Conservation (phyloP, 495 filamentous ascomycete species). For the Neurospora intermedia region DNA sequence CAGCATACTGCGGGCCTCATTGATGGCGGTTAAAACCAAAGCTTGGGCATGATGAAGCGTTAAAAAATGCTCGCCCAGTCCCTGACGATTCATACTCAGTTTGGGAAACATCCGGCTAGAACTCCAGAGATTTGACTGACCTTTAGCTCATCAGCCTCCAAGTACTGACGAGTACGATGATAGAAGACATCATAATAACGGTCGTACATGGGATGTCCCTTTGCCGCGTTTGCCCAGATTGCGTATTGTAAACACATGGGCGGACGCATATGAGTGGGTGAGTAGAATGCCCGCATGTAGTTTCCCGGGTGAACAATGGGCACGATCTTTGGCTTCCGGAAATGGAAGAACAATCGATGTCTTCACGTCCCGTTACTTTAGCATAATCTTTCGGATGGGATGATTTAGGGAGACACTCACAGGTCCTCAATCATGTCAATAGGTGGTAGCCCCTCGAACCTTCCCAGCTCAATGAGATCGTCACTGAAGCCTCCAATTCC, state of each 20-base stretch:
- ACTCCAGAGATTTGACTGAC: slow-evolving; percentile 10
- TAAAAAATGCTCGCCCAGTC: slow-evolving; percentile 34
- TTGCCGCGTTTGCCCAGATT: slow-evolving; percentile 34
- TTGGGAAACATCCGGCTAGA: not conserved
- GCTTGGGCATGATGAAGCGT: slow-evolving; percentile 37
- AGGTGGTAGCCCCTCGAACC: slow-evolving; percentile 34
- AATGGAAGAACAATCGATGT: slow-evolving; percentile 22
- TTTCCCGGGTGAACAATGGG: slow-evolving; percentile 31
- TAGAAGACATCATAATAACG: slow-evolving; percentile 35
- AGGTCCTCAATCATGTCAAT: slow-evolving; percentile 38
- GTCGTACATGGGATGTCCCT: slow-evolving; percentile 27
- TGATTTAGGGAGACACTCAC: slow-evolving; percentile 16
- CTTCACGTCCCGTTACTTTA: not conserved
- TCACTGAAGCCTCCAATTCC: not conserved
- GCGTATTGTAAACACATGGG: slow-evolving; percentile 41
- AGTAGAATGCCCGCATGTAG: slow-evolving; percentile 33
- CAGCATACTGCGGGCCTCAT: slow-evolving; percentile 32
- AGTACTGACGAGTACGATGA: slow-evolving; percentile 34
- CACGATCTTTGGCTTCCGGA: slow-evolving; percentile 23
- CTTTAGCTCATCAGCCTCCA: slow-evolving; percentile 39
- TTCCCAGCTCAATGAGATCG: slow-evolving; percentile 29
- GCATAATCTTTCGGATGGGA: not conserved
- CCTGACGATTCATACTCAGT: slow-evolving; percentile 16
- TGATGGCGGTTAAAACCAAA: slow-evolving; percentile 30
- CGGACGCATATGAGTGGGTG: slow-evolving; percentile 32